Conservation (phyloP, 257 asterid species). For the Echium plantagineum region DNA sequence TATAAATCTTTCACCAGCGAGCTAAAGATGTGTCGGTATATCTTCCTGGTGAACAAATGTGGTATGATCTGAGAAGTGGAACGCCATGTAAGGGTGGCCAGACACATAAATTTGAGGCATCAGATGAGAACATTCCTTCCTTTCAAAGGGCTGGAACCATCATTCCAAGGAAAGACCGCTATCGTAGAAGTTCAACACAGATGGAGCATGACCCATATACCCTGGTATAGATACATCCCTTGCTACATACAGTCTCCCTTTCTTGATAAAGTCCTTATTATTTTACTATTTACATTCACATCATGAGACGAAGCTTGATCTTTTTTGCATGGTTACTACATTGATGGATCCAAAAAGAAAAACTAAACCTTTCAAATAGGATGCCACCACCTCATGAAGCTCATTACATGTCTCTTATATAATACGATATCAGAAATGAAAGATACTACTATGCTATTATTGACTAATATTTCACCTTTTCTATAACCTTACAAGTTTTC, state of each 20-base stretch:
- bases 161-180: slow-evolving; percentile 84
- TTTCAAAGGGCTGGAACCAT: slow-evolving; percentile 94
- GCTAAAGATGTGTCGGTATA: slow-evolving; percentile 75
- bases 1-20: slow-evolving; percentile 29
- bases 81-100: slow-evolving; percentile 58
- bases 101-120: slow-evolving; percentile 59
- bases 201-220: slow-evolving; percentile 95
- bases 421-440: not conserved
- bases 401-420: too few species aligned
- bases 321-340: too few species aligned
- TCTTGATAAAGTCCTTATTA: not conserved
- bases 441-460: not conserved
- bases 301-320: too few species aligned
- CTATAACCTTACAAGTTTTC: not conserved
- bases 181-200: slow-evolving; percentile 86
- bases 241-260: not conserved
- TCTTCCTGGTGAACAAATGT: slow-evolving; percentile 78
- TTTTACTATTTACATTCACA: too few species aligned
- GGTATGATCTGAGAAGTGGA: slow-evolving; percentile 85
- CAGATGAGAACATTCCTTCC: slow-evolving; percentile 72
- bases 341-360: too few species aligned
- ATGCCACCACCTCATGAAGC: too few species aligned
- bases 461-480: not conserved
- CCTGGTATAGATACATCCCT: slow-evolving; percentile 40
- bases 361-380: too few species aligned